Percentiles rank a stretch among this genome's conserved stretches.
Conservation (phyloP, 352 stramenopile species). For the Pythium aphanidermatum region DNA sequence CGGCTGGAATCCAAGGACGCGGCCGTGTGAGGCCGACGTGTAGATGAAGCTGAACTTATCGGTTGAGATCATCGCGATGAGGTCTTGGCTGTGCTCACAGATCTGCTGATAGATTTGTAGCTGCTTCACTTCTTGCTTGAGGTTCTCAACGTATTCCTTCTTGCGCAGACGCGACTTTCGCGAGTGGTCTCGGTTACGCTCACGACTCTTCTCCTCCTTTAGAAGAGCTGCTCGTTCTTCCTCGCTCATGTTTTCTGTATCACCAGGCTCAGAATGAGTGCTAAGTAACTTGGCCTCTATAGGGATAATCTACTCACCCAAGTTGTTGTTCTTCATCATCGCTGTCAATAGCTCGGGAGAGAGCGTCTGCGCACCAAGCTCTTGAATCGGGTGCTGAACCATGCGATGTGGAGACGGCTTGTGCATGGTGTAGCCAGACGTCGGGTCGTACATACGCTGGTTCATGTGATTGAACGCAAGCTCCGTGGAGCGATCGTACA, state of each 20-base stretch:
- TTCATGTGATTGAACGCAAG: constrained; percentile 62
- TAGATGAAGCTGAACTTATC: constrained; percentile 66
- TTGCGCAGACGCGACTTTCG: constrained; percentile 93
- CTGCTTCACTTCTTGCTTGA: constrained; percentile 86
- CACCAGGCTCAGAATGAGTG: constrained; percentile 3
- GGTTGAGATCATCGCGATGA: constrained; percentile 65
- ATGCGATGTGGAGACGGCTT: constrained; percentile 31
- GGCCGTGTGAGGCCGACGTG: constrained; percentile 58
- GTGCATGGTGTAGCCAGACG: constrained; percentile 42
- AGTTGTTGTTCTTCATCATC: constrained; percentile 81
- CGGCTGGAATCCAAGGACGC: constrained; percentile 70
- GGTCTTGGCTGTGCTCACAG: constrained; percentile 74
- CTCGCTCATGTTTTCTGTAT: constrained; percentile 69
- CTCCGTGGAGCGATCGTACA: constrained; percentile 54
- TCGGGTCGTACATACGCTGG: constrained; percentile 60
- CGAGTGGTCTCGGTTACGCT: constrained; percentile 94
- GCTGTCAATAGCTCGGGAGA: constrained; percentile 74
- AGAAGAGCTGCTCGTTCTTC: constrained; percentile 72
- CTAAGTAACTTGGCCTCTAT: constrained; percentile 3
- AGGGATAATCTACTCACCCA: not conserved
- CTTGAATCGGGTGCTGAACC: constrained; percentile 20
- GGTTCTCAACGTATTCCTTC: constrained; percentile 93
- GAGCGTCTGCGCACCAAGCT: constrained; percentile 71
- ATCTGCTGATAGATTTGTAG: constrained; percentile 84
- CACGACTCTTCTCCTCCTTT: constrained; percentile 81